Evolutionary conservation across 192 early-diverging fungal species (phyloP), one percentile per base, ranked within the genome.

Genomic region (Entrophospora sp.): DNA sequence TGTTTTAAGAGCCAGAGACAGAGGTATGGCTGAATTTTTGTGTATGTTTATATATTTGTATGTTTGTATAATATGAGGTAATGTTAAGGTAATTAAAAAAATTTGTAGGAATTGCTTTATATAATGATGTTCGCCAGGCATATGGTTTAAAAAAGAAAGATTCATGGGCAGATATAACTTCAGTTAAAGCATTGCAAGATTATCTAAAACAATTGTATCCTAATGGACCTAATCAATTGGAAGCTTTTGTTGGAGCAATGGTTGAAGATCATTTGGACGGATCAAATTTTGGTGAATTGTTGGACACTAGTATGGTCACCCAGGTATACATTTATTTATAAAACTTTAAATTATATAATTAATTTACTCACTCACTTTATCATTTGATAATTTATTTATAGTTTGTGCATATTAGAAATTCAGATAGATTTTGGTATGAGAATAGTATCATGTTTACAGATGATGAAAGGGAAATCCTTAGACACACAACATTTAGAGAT

Each of bases 371-470:
- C n/a, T n/a, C n/a, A n/a, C 3, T 13, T 30, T 28, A 9, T 24
- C 12, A 7, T 48, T 25, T 48, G 2, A 9, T 1, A 10, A 25
- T 51, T 30, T 51, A 25, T 27, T 7, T 28, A 13, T 76, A 84
- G 43, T 82, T 84, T 57, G 25, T 35, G 2, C 62, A 69, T 4
- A 32, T 82, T n/a, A 55, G 81, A 9, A 82, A 69, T 36, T 73
- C 73, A 4, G 81, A 82, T 55, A 62, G 71, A 25, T 80, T 67
- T 45, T 82, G 81, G 81, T 82, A 81, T 61, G 75, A 82, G 63
- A 69, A 65, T 16, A 59, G 67, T 14, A 82, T 78, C 16, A 74
- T 80, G 16, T 69, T 83, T 13, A 73, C 66, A 10, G 45, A 40
- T 12, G 62, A 62, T n/a, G 82, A 83, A 36, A 18, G 51, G 9